Evolutionary conservation across 1,139 yeast species (phyloP).

Genomic region (Yamadazyma trypodendri): DNA sequence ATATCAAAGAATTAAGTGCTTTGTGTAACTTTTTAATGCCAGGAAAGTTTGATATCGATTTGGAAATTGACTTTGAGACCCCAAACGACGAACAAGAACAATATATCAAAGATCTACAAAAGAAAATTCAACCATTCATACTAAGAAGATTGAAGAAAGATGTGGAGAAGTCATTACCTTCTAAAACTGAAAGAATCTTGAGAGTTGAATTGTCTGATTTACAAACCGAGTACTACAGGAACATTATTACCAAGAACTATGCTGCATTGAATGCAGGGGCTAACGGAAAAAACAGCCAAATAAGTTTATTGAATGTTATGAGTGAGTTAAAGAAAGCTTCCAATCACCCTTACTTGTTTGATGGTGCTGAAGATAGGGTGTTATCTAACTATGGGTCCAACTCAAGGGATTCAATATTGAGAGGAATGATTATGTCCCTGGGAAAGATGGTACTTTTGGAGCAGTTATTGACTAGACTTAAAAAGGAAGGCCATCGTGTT

Average conservation of each 20-base stretch:
- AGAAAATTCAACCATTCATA: conserved; percentile 84
- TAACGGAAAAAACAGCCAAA: conserved; percentile 59
- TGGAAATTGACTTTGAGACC: conserved; percentile 90
- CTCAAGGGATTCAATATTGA: conserved; percentile 74
- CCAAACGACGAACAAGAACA: conserved; percentile 85
- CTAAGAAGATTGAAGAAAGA: conserved; percentile 92
- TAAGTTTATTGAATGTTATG: conserved; percentile 87
- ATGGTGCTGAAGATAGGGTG: conserved; percentile 87
- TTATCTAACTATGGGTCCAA: conserved; percentile 58
- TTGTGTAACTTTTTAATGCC: conserved; percentile 95
- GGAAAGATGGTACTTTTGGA: conserved; percentile 97
- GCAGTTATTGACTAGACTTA: conserved; percentile 77
- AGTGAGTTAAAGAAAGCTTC: conserved; percentile 95
- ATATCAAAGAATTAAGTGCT: conserved; percentile 93
- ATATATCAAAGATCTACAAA: conserved; percentile 82
- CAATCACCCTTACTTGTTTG: conserved; percentile 94
- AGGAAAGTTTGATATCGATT: conserved; percentile 83
- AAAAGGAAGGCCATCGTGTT: conserved; percentile 94
- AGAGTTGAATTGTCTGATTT: conserved; percentile 93
- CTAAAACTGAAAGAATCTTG: conserved; percentile 90
- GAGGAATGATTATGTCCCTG: conserved; percentile 95
- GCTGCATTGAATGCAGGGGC: conserved; percentile 86
- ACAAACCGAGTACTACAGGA: conserved; percentile 93
- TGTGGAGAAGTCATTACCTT: conserved; percentile 93
- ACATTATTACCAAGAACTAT: conserved; percentile 88